Evolutionary conservation across 1,284 basidiomycete genomes (phyloP).

Genomic region (Apiotrichum gamsii): DNA sequence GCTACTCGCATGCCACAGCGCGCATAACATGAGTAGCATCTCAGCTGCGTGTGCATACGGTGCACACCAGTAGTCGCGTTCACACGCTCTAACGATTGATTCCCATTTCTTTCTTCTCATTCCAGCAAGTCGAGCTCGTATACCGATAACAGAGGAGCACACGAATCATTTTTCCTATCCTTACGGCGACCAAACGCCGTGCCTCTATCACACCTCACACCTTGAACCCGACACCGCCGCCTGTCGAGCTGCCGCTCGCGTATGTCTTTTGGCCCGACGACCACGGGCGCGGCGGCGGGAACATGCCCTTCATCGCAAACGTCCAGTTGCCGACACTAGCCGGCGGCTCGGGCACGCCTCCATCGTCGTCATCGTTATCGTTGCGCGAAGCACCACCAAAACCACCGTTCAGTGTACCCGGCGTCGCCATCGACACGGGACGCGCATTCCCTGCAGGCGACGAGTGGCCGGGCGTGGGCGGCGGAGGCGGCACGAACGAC

Average conservation of each 20-base stretch:
- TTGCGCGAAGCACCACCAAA: conserved; percentile 4
- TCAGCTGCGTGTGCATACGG: too few relatives aligned
- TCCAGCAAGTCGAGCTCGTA: too few relatives aligned
- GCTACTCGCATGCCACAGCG: too few relatives aligned
- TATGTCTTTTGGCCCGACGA: conserved; percentile 39
- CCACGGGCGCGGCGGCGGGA: conserved; percentile 44
- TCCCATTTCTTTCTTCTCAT: too few relatives aligned
- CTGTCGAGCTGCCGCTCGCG: conserved; percentile 34
- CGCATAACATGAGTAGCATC: too few relatives aligned
- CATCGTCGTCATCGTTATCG: conserved; percentile 12
- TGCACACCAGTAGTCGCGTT: too few relatives aligned
- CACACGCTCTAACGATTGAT: too few relatives aligned
- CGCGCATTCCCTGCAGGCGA: conserved; percentile 13
- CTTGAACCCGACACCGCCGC: conserved; percentile 38
- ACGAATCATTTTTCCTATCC: not conserved
- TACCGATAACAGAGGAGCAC: too few relatives aligned
- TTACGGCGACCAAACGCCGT: too few relatives aligned
- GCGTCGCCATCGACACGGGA: conserved; percentile 25
- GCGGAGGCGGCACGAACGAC: not conserved
- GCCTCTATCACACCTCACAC: not conserved
- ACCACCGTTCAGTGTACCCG: too few relatives aligned
- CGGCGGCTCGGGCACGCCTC: conserved; percentile 33
- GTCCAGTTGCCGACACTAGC: conserved; percentile 43
- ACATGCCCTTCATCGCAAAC: conserved; percentile 48
- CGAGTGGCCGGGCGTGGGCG: not conserved